phyloP scores from a whole-genome alignment of 129 eudicot genomes.

The Deinandra increscens region DNA sequence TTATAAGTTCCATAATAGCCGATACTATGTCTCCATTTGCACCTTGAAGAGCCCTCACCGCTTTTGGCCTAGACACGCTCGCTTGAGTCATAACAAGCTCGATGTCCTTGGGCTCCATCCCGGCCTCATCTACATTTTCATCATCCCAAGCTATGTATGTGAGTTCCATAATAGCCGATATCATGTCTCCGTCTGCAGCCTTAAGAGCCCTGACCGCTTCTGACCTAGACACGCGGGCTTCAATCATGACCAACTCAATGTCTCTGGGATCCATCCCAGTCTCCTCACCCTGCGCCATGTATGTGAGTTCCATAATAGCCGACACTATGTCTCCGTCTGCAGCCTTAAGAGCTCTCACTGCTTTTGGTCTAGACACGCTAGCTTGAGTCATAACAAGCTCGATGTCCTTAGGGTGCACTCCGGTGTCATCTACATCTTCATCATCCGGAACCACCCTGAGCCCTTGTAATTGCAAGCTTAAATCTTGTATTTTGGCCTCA shows the following conservation, averaged over 20 bases:
- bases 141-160: neutral
- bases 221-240: conserved; percentile 10
- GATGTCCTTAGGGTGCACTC: no score
- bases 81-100: conserved; percentile 11
- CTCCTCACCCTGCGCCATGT: neutral
- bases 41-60: conserved; percentile 4
- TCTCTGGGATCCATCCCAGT: conserved; percentile 1
- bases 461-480: conserved; percentile 79
- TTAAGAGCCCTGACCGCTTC: conserved; percentile 8
- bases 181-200: conserved; percentile 3
- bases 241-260: conserved; percentile 10
- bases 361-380: no score
- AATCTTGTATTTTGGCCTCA: conserved; percentile 83
- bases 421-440: no score
- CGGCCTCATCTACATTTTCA: conserved; percentile 5
- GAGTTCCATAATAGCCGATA: conserved; percentile 13
- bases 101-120: conserved; percentile 10
- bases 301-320: neutral
- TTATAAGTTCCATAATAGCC: conserved; percentile 8
- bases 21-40: conserved; percentile 10
- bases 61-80: conserved; percentile 4
- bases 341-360: no score
- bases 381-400: no score
- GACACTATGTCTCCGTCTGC: conserved; percentile 3
- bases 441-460: no score